Percentiles rank a stretch among this genome's conserved stretches.
These are phyloP conservation scores for Biscogniauxia sp. DNA, from an alignment of 2,329 filamentous ascomycete species.

Conservation along the genomic window DNA sequence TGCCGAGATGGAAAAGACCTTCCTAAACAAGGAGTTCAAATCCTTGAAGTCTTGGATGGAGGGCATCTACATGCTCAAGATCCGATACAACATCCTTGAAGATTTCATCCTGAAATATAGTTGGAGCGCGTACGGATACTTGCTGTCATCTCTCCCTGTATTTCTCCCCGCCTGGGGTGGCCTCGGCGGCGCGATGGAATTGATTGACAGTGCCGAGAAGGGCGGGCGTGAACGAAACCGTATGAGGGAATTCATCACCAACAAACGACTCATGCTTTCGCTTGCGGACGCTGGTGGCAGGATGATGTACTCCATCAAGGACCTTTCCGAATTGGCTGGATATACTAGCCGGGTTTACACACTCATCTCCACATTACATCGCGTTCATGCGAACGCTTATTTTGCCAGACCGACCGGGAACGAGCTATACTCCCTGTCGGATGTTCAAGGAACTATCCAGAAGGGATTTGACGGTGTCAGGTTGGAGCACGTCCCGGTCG, in stretches of 20 bases:
- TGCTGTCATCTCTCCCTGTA: constrained; percentile 87
- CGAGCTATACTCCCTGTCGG: constrained; percentile 84
- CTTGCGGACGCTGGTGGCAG: constrained; percentile 92
- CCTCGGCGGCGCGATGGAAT: constrained; percentile 69
- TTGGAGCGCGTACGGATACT: constrained; percentile 96
- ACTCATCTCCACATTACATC: constrained; percentile 88
- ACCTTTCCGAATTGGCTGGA: constrained; percentile 90
- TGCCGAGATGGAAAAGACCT: constrained; percentile 89
- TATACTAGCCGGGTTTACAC: constrained; percentile 97
- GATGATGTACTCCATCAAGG: constrained; percentile 99
- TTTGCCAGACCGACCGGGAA: constrained; percentile 63
- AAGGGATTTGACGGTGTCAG: constrained; percentile 93
- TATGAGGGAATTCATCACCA: constrained; percentile 99
- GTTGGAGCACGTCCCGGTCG: constrained; percentile 88
- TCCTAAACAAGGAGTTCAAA: constrained; percentile 87
- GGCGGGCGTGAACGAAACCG: constrained; percentile 72
- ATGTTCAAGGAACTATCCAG: constrained; percentile 90
- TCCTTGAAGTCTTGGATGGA: constrained; percentile 97
- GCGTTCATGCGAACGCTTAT: constrained; percentile 89
- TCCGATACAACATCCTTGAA: constrained; percentile 97
- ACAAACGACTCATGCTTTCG: constrained; percentile 96
- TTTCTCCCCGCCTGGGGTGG: constrained; percentile 95
- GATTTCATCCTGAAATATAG: constrained; percentile 98
- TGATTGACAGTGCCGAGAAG: constrained; percentile 49
- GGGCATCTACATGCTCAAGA: constrained; percentile 94